Evolutionary conservation across 768 basidiomycete genomes (phyloP), one percentile per base, ranked within the genome.

Genomic region (Agaricus bisporus): DNA sequence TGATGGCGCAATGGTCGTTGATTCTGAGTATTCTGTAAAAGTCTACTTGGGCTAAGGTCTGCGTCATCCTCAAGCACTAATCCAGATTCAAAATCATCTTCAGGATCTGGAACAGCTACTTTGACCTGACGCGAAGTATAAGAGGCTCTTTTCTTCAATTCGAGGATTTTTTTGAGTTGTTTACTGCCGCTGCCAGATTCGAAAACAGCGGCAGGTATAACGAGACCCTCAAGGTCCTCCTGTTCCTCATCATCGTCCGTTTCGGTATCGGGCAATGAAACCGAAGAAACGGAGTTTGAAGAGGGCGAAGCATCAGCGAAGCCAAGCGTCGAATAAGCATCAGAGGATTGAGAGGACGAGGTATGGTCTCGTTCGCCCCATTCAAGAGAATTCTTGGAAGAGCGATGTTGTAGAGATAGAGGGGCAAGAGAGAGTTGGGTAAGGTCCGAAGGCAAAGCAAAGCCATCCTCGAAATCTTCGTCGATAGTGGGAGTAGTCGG

Each of bases 301-400:
- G 87, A 90, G 4, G 81, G 78, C 2, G 82, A 85, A 17, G 78
- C 79, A 58, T 84, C 83, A 39, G 82, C 81, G 58, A 91, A 85
- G 47, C 88, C 85, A 35, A 92, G 77, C 18, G 83, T 79, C 38
- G 90, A 91, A 61, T 88, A 91, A 8, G 87, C 81, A 65, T 92
- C 91, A 20, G 90, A 92, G n/a, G 89, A 91, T 62, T 88, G 87
- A 12, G 88, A 89, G 5, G 88, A 89, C 4, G 79, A 82, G 1
- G 90, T 87, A 42, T 87, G 81, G 61, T 92, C 88, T 64, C 81
- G 88, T 69, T 91, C 89, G 28, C 86, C 75, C 88, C 89, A 91
- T 70, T 91, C 89, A 25, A 92, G 75, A 0, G 90, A 91, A 48
- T 80, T 82, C 71, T 91, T 91, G 53, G 91, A 91, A 8, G 86